Evolutionary conservation across 768 basidiomycete genomes (phyloP).

Genomic region (Bullera alba): DNA sequence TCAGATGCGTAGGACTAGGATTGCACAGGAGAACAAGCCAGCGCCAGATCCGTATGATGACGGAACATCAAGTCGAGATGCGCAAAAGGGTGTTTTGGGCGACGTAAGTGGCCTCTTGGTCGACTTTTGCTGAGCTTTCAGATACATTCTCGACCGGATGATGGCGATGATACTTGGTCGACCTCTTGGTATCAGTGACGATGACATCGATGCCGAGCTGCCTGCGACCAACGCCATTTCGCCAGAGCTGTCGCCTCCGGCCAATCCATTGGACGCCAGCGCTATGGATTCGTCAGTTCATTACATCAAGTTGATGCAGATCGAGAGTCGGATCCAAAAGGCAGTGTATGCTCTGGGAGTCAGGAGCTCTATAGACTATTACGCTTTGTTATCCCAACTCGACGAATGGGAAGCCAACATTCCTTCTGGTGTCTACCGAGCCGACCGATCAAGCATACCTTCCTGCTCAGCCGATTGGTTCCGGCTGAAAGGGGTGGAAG

Average conservation of each 20-base stretch:
- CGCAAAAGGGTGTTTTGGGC: slow-evolving; percentile 38
- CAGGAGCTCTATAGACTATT: neutral
- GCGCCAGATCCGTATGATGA: neutral
- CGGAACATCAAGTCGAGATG: slow-evolving; percentile 13
- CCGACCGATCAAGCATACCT: neutral
- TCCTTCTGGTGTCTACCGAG: neutral
- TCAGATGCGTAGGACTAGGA: slow-evolving; percentile 11
- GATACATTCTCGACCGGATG: slow-evolving; percentile 21
- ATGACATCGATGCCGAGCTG: slow-evolving; percentile 36
- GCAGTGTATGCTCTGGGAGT: slow-evolving; percentile 3
- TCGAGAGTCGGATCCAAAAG: slow-evolving; percentile 17
- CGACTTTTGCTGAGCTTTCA: neutral
- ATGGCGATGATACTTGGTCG: slow-evolving; percentile 25
- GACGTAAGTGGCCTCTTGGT: slow-evolving; percentile 7
- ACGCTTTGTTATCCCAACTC: neutral
- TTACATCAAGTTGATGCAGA: slow-evolving; percentile 15
- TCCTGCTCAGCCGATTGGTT: slow-evolving; percentile 14
- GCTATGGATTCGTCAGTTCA: slow-evolving; percentile 14
- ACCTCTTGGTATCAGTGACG: slow-evolving; percentile 27
- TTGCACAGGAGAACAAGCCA: slow-evolving; percentile 8
- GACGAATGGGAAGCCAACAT: neutral
- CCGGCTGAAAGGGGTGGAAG: slow-evolving; percentile 2
- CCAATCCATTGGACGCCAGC: neutral
- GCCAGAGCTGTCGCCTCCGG: neutral
- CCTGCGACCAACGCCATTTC: slow-evolving; percentile 4